Evolutionary conservation across 148 eudicot genomes (phyloP).

Genomic region (Nepenthes gracilis): DNA sequence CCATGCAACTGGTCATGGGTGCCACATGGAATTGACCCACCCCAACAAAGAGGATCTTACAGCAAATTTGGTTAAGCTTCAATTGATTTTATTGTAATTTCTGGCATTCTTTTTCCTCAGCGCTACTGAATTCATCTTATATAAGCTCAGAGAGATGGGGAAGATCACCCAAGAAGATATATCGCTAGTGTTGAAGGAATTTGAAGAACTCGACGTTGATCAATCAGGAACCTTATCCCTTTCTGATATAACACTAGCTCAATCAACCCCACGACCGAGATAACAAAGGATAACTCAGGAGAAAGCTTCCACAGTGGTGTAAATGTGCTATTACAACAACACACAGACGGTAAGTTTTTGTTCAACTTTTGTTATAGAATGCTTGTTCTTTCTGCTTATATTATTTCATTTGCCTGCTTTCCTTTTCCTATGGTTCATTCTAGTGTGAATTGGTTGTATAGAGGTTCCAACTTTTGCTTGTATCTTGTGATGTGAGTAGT

Average conservation of each 20-base stretch:
- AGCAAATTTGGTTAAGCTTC: no score
- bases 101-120: slow-evolving; percentile 15
- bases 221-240: slow-evolving; percentile 57
- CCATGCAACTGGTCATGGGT: no score
- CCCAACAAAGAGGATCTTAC: no score
- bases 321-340: no score
- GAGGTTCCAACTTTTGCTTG: background rate
- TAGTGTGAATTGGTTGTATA: background rate
- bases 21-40: no score
- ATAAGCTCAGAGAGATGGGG: slow-evolving; percentile 81
- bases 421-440: background rate
- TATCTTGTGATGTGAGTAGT: no score
- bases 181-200: slow-evolving; percentile 41
- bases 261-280: slow-evolving; percentile 18
- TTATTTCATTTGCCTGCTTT: no score
- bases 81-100: background rate
- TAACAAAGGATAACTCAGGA: background rate
- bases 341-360: background rate
- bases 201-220: slow-evolving; percentile 68
- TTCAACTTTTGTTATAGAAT: no score
- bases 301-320: no score
- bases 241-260: slow-evolving; percentile 56
- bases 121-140: slow-evolving; percentile 68
- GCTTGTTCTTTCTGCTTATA: no score
- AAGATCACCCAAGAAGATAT: slow-evolving; percentile 63